Evolutionary conservation across 2,329 filamentous ascomycete species (phyloP).

Genomic region (Pseudogymnoascus sp.): DNA sequence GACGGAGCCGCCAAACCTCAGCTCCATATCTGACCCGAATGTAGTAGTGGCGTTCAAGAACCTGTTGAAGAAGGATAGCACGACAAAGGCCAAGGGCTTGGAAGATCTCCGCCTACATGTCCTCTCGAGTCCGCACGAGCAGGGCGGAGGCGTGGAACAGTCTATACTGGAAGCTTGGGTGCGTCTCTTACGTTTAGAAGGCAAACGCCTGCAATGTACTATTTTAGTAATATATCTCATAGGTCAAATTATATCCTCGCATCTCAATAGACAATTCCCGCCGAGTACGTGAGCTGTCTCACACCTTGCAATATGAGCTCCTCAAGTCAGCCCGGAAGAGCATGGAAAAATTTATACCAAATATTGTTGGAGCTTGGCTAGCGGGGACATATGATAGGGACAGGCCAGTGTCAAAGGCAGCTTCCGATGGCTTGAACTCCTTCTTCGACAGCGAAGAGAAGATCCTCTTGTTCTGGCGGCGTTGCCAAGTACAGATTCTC

Average conservation of each 20-base stretch:
- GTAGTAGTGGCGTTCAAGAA: slow-evolving; percentile 89
- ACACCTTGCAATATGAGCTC: slow-evolving; percentile 60
- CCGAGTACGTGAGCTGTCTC: slow-evolving; percentile 78
- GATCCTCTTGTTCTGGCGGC: slow-evolving; percentile 64
- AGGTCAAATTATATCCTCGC: slow-evolving; percentile 82
- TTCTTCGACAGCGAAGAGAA: slow-evolving; percentile 80
- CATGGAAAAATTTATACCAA: slow-evolving; percentile 71
- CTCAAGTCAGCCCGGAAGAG: slow-evolving; percentile 64
- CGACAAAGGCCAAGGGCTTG: slow-evolving; percentile 81
- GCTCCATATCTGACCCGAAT: slow-evolving; percentile 67
- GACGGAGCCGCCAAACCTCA: slow-evolving; percentile 74
- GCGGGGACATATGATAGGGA: slow-evolving; percentile 84
- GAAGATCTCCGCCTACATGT: slow-evolving; percentile 71
- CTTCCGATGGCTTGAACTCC: slow-evolving; percentile 63
- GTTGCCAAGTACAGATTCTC: slow-evolving; percentile 72
- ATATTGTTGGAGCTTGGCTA: slow-evolving; percentile 81
- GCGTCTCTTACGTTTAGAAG: slow-evolving; percentile 28
- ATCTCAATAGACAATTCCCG: slow-evolving; percentile 84
- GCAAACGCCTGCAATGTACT: slow-evolving; percentile 21
- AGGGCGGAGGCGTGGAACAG: slow-evolving; percentile 63
- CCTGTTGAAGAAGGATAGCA: slow-evolving; percentile 83
- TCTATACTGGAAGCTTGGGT: slow-evolving; percentile 85
- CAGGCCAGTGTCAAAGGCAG: slow-evolving; percentile 64
- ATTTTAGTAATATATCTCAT: slow-evolving; percentile 32
- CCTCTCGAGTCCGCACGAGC: slow-evolving; percentile 42